phyloP scores from a whole-genome alignment of 257 asterid species.

The Lycium ferocissimum region DNA sequence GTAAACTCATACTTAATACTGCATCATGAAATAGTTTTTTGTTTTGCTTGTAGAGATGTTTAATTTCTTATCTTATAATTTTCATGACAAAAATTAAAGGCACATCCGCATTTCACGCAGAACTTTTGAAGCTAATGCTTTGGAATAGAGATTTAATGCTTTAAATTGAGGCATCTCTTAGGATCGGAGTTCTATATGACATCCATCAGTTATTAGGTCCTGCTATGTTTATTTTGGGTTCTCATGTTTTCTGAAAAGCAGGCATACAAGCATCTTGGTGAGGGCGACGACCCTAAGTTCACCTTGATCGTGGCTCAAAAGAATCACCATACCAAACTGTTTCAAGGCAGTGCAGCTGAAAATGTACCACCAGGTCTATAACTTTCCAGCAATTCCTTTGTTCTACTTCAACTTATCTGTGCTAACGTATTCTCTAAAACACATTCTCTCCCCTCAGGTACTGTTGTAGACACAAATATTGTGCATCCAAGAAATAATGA shows the following conservation, averaged over 20 bases:
- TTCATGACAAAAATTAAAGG: not conserved
- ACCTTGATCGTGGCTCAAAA: constrained; percentile 89
- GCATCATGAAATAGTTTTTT: not conserved
- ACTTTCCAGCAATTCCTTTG: constrained; percentile 24
- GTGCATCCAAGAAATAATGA: constrained; percentile 86
- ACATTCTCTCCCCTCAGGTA: constrained; percentile 62
- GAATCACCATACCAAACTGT: constrained; percentile 80
- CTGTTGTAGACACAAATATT: constrained; percentile 74
- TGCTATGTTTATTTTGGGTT: not conserved
- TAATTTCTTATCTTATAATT: not conserved
- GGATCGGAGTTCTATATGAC: constrained; percentile 8
- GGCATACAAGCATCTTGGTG: constrained; percentile 91
- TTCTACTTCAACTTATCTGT: constrained; percentile 3
- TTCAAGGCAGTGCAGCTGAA: constrained; percentile 70
- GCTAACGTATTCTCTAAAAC: constrained; percentile 18
- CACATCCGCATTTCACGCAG: not conserved
- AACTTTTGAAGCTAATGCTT: not conserved
- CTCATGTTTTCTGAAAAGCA: constrained; percentile 35
- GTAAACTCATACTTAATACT: not conserved
- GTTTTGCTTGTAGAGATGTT: not conserved
- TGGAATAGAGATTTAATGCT: constrained; percentile 10
- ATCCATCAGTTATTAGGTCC: constrained; percentile 3
- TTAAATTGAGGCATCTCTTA: constrained; percentile 13
- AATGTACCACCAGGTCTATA: constrained; percentile 85
- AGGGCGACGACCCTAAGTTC: constrained; percentile 74